Evolutionary conservation across 108 stramenopile genomes (phyloP).

Genomic region (Seminavis robusta): DNA sequence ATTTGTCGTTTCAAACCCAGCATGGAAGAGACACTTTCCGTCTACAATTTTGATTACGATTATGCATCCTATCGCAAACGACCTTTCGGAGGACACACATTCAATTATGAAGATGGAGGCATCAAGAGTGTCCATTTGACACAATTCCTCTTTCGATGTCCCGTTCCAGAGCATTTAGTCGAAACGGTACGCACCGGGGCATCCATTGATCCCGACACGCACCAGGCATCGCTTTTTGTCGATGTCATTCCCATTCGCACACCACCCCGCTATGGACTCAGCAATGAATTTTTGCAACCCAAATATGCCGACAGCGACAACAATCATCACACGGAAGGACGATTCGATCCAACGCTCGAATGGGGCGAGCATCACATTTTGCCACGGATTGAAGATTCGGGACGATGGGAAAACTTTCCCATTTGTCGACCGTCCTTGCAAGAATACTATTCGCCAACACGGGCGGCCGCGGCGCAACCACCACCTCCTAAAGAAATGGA

Average conservation of each 20-base stretch:
- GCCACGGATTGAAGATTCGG: slow-evolving; percentile 67
- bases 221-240: slow-evolving; percentile 60
- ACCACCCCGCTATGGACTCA: slow-evolving; percentile 70
- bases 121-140: slow-evolving; percentile 71
- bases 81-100: slow-evolving; percentile 37
- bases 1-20: slow-evolving; percentile 84
- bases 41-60: slow-evolving; percentile 74
- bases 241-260: slow-evolving; percentile 86
- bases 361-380: slow-evolving; percentile 78
- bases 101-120: slow-evolving; percentile 61
- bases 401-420: slow-evolving; percentile 87
- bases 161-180: slow-evolving; percentile 54
- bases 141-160: slow-evolving; percentile 79
- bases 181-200: slow-evolving; percentile 45
- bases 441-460: slow-evolving; percentile 31
- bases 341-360: slow-evolving; percentile 49
- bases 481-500: not conserved
- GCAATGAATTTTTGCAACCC: slow-evolving; percentile 61
- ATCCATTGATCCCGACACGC: slow-evolving; percentile 65
- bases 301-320: slow-evolving; percentile 37
- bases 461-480: too few species aligned
- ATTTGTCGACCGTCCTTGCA: slow-evolving; percentile 57
- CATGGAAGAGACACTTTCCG: slow-evolving; percentile 65
- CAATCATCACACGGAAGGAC: slow-evolving; percentile 1
- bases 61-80: slow-evolving; percentile 65